Evolutionary conservation across 2,329 filamentous ascomycete species (phyloP).

Genomic region (Clarireedia monteithiana): DNA sequence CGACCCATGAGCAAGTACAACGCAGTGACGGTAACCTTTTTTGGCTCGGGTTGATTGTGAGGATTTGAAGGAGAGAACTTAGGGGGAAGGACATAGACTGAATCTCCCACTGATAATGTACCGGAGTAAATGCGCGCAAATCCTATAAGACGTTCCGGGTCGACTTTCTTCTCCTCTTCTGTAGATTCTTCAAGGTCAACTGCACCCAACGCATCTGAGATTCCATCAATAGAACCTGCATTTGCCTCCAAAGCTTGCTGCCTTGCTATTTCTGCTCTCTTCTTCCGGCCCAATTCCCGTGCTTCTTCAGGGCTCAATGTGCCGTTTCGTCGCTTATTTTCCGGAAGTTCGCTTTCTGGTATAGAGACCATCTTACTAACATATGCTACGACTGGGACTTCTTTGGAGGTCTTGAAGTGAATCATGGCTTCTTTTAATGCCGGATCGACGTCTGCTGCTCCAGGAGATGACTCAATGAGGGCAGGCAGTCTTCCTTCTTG

Average conservation of each 20-base stretch:
- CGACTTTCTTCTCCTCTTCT: slow-evolving; percentile 50
- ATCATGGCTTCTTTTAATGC: slow-evolving; percentile 73
- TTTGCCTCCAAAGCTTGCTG: slow-evolving; percentile 49
- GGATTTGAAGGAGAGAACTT: slow-evolving; percentile 84
- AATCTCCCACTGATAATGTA: slow-evolving; percentile 79
- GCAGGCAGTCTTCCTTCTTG: slow-evolving; percentile 75
- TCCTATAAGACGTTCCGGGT: slow-evolving; percentile 84
- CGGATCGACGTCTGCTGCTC: slow-evolving; percentile 60
- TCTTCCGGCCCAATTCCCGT: slow-evolving; percentile 75
- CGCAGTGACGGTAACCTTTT: slow-evolving; percentile 76
- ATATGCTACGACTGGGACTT: slow-evolving; percentile 81
- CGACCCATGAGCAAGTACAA: slow-evolving; percentile 96
- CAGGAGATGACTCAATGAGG: slow-evolving; percentile 73
- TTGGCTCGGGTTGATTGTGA: slow-evolving; percentile 62
- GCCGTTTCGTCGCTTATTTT: slow-evolving; percentile 67
- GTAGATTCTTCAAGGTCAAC: slow-evolving; percentile 49
- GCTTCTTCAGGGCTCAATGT: slow-evolving; percentile 85
- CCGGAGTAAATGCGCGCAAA: slow-evolving; percentile 94
- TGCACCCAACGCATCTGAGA: slow-evolving; percentile 50
- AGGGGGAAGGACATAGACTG: slow-evolving; percentile 82
- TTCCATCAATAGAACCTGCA: slow-evolving; percentile 34
- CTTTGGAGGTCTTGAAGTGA: slow-evolving; percentile 61
- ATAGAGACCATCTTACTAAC: slow-evolving; percentile 98
- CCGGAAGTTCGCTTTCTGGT: slow-evolving; percentile 82
- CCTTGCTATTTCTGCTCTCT: slow-evolving; percentile 79